Percentiles rank a stretch among this genome's conserved stretches.
Evolutionary conservation across 306 rosid genomes (phyloP).

Genomic region (Vicia sativa): DNA sequence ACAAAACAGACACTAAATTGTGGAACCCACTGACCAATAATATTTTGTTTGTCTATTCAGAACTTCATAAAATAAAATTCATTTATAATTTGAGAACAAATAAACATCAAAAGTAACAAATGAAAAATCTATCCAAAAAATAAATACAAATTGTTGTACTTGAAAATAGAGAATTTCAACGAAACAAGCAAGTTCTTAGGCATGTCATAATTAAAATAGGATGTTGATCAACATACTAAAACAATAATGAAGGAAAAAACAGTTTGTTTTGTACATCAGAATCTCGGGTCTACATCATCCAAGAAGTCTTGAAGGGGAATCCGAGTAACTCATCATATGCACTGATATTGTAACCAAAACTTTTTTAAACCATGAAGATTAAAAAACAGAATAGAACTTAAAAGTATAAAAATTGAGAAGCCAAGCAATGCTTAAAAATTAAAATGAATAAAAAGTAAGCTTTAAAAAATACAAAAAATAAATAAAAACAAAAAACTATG

Average conservation of each 20-base stretch:
- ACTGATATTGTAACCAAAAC: not conserved
- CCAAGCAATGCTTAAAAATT: not conserved
- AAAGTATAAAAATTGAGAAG: not conserved
- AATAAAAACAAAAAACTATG: no score
- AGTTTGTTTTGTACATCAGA: conserved; percentile 51
- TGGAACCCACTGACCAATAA: no score
- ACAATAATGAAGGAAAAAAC: not conserved
- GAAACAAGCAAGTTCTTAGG: not conserved
- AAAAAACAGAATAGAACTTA: not conserved
- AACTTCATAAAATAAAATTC: not conserved
- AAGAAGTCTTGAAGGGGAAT: conserved; percentile 71
- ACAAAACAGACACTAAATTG: not conserved
- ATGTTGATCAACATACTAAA: not conserved
- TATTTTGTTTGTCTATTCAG: not conserved
- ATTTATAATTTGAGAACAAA: not conserved
- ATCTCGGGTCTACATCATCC: conserved; percentile 74
- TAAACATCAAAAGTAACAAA: not conserved
- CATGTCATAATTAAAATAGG: not conserved
- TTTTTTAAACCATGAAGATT: not conserved
- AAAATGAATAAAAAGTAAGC: not conserved
- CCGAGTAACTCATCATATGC: conserved; percentile 67
- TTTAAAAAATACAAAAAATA: not conserved
- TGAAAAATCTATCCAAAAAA: not conserved
- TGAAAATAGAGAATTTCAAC: not conserved
- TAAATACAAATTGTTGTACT: not conserved